phyloP scores from a whole-genome alignment of 2,329 filamentous ascomycete species.

The Didymella keratinophila region DNA sequence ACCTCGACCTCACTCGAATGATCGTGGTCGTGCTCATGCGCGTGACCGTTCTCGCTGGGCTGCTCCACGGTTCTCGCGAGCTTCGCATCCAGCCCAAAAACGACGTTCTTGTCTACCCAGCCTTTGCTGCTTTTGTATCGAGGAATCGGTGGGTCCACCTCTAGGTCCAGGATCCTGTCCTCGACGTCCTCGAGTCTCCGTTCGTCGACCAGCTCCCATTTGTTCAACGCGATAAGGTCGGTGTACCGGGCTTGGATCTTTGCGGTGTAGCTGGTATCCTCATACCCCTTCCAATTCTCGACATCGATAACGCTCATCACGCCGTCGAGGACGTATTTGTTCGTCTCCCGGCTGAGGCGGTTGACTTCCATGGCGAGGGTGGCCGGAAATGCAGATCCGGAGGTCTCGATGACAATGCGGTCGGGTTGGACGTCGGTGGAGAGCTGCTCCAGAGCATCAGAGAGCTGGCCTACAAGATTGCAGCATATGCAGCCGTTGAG shows the following conservation, averaged over 20 bases:
- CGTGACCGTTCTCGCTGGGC: constrained; percentile 63
- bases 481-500: constrained; percentile 99
- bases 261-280: constrained; percentile 88
- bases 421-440: constrained; percentile 69
- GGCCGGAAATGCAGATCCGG: constrained; percentile 80
- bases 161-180: constrained; percentile 80
- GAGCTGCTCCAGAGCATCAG: constrained; percentile 79
- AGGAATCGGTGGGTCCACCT: constrained; percentile 74
- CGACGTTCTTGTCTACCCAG: constrained; percentile 75
- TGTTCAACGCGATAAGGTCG: constrained; percentile 90
- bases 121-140: constrained; percentile 88
- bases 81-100: constrained; percentile 88
- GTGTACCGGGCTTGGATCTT: constrained; percentile 89
- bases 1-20: constrained; percentile 92
- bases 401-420: constrained; percentile 93
- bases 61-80: constrained; percentile 64
- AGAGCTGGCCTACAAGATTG: constrained; percentile 92
- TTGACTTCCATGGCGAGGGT: constrained; percentile 93
- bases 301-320: constrained; percentile 91
- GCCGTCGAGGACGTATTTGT: constrained; percentile 79
- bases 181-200: constrained; percentile 77
- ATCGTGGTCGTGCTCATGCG: constrained; percentile 58
- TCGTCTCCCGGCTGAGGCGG: constrained; percentile 73
- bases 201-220: constrained; percentile 83
- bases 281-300: constrained; percentile 94